Evolutionary conservation across 441 rosid genomes (phyloP).

Genomic region (Populus tomentosa): DNA sequence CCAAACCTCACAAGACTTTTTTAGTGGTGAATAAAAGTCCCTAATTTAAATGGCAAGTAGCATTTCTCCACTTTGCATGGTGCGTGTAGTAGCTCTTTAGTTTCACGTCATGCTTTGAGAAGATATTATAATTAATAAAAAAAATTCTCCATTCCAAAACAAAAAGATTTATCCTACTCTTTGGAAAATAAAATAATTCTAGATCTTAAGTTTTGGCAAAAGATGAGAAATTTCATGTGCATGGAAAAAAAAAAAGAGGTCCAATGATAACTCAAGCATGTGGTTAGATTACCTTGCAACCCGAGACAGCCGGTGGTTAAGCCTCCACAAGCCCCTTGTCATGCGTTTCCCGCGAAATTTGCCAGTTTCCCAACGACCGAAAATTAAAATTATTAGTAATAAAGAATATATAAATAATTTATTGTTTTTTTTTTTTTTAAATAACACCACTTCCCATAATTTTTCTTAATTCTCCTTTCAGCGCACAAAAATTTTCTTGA

Average conservation of each 20-base stretch:
- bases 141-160: too few relatives aligned
- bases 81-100: too few relatives aligned
- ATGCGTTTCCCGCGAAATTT: slow-evolving; percentile 50
- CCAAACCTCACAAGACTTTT: too few relatives aligned
- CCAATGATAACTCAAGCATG: not conserved
- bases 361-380: slow-evolving; percentile 40
- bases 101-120: too few relatives aligned
- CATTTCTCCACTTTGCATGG: too few relatives aligned
- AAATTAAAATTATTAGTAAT: not conserved
- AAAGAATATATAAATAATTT: not conserved
- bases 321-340: slow-evolving; percentile 10
- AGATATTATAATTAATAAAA: too few relatives aligned
- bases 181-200: too few relatives aligned
- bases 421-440: not conserved
- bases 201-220: too few relatives aligned
- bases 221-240: not conserved
- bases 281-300: slow-evolving; percentile 1
- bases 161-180: too few relatives aligned
- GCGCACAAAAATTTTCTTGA: slow-evolving; percentile 9
- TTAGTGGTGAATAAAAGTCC: too few relatives aligned
- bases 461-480: not conserved
- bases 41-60: too few relatives aligned
- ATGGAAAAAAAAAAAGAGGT: not conserved
- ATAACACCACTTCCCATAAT: not conserved
- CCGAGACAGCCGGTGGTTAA: slow-evolving; percentile 38